Evolutionary conservation across 2,329 filamentous ascomycete species (phyloP).

Genomic region (Aspergillus fumigatiaffinis): DNA sequence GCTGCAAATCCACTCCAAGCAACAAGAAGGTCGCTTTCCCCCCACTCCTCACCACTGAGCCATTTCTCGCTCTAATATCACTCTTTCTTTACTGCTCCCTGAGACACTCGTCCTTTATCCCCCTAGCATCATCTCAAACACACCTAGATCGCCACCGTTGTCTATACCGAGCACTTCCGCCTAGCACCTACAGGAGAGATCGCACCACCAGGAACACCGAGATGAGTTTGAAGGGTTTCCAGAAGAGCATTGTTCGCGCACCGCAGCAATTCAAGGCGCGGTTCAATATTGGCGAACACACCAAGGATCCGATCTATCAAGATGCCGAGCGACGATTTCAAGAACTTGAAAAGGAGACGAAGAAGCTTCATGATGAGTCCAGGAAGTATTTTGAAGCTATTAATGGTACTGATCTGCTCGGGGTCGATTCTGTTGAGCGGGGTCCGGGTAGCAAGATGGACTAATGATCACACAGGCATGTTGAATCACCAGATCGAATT

Average conservation of each 20-base stretch:
- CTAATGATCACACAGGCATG: conserved; percentile 60
- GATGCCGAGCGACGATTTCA: conserved; percentile 92
- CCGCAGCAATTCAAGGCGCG: conserved; percentile 87
- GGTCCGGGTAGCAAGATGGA: conserved; percentile 1
- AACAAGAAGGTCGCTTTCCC: conserved; percentile 14
- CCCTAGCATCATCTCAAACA: not conserved
- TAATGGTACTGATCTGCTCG: conserved; percentile 58
- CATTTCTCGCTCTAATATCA: conserved; percentile 4
- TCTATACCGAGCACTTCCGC: conserved; percentile 5
- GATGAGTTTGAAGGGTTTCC: conserved; percentile 98
- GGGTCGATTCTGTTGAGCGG: not conserved
- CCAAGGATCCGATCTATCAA: conserved; percentile 90
- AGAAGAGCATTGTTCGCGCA: conserved; percentile 83
- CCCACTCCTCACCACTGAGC: conserved; percentile 3
- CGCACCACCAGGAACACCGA: conserved; percentile 11
- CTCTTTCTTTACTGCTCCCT: not conserved
- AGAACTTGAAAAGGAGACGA: conserved; percentile 92
- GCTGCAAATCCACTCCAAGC: not conserved
- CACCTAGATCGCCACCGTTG: not conserved
- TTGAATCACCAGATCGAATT: conserved; percentile 96
- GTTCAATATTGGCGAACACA: conserved; percentile 94
- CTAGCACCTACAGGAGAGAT: not conserved
- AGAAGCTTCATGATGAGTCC: conserved; percentile 93
- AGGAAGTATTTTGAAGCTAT: conserved; percentile 97
- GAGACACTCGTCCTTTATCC: not conserved